A percentile compares a stretch with the other conserved stretches of the same genome.
phyloP scores from a whole-genome alignment of 768 basidiomycete genomes.

The Mycena sanguinolenta region DNA sequence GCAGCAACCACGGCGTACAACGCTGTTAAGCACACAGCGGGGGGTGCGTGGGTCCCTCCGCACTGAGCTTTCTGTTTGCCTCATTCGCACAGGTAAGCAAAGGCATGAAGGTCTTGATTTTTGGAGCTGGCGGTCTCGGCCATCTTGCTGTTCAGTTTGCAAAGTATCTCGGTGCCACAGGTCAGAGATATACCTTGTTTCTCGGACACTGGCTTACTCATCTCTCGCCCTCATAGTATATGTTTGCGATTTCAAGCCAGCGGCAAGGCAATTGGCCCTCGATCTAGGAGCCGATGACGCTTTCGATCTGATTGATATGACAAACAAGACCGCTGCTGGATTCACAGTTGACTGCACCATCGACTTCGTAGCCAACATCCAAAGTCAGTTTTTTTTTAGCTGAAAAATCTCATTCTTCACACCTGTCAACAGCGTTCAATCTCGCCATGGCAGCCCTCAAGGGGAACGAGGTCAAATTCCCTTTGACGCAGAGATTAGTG shows the following conservation, averaged over 20 bases:
- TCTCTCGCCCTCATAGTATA: no score
- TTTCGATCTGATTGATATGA: constrained; percentile 34
- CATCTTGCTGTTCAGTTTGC: constrained; percentile 38
- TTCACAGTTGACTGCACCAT: constrained; percentile 39
- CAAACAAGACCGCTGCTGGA: constrained; percentile 1
- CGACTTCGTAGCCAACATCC: constrained; percentile 37
- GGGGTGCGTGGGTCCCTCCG: constrained; percentile 3
- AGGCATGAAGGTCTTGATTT: constrained; percentile 31
- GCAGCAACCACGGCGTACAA: constrained; percentile 31
- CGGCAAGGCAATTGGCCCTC: constrained; percentile 35
- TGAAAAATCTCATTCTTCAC: no score
- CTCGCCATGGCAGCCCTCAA: constrained; percentile 27
- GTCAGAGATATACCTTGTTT: no score
- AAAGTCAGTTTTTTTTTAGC: constrained; percentile 33
- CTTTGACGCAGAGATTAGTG: neutral
- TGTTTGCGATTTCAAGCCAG: constrained; percentile 37
- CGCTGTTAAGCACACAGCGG: constrained; percentile 26
- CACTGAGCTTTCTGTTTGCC: no score
- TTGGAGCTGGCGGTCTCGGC: constrained; percentile 34
- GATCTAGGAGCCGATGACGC: constrained; percentile 38
- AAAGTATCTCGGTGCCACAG: constrained; percentile 38
- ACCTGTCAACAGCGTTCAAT: constrained; percentile 11
- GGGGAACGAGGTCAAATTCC: constrained; percentile 26
- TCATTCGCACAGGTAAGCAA: constrained; percentile 20
- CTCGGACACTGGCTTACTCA: no score